A percentile compares a stretch with the other conserved stretches of the same genome.
These are phyloP conservation scores for Erigeron philadelphicus DNA, from an alignment of 140 eudicot species.

Conservation along the genomic window DNA sequence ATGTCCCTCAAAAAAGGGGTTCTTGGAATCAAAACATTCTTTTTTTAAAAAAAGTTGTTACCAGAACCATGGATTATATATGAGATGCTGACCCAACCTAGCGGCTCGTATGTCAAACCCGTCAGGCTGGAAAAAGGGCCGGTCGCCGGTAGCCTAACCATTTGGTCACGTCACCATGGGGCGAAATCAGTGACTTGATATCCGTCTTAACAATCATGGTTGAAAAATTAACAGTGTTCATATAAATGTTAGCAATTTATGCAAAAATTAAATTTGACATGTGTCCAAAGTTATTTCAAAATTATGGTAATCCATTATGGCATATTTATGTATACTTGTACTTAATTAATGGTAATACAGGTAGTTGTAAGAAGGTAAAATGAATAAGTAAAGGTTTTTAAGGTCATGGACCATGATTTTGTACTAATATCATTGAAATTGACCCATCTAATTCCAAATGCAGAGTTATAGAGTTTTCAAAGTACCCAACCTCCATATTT, in stretches of 20 bases:
- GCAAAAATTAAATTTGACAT: slow-evolving; percentile 10
- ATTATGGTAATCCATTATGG: slow-evolving; percentile 2
- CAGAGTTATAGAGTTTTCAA: slow-evolving; percentile 30
- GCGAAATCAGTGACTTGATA: neutral
- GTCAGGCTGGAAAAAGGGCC: neutral
- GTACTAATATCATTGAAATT: slow-evolving; percentile 25
- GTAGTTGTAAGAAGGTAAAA: slow-evolving; percentile 20
- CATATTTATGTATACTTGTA: slow-evolving; percentile 15
- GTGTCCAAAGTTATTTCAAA: neutral
- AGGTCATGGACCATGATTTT: slow-evolving; percentile 30
- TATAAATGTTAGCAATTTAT: slow-evolving; percentile 1
- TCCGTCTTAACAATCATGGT: neutral
- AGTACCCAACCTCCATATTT: slow-evolving; percentile 25
- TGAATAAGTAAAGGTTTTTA: slow-evolving; percentile 24
- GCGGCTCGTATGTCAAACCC: neutral
- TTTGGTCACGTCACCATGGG: neutral
- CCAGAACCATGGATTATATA: slow-evolving; percentile 7
- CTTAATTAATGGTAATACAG: slow-evolving; percentile 15
- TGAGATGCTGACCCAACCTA: neutral
- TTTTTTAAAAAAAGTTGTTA: neutral
- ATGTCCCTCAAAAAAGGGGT: slow-evolving; percentile 33
- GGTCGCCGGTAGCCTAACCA: neutral
- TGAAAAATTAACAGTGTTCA: slow-evolving; percentile 11
- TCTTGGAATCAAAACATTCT: slow-evolving; percentile 40
- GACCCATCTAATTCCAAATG: slow-evolving; percentile 23